Percentiles rank a stretch among this genome's conserved stretches.
Conservation (phyloP, 2,329 filamentous ascomycete genomes). For the Aspergillus sp. region DNA sequence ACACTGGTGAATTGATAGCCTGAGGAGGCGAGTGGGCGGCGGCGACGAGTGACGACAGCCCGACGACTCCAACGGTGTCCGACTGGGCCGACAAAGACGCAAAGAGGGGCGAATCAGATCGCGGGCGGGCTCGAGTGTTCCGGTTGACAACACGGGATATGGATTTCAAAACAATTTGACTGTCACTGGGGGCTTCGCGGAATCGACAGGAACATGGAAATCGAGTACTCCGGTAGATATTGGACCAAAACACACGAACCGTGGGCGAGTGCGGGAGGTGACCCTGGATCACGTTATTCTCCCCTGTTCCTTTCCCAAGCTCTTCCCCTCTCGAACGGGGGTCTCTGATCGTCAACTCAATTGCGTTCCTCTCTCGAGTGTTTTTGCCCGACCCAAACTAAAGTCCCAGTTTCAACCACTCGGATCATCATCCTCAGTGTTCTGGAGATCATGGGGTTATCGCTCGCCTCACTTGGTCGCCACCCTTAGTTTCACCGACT, state of each 20-base stretch:
- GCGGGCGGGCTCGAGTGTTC: neutral
- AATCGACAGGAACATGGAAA: too few relatives aligned
- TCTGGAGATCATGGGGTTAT: constrained; percentile 4
- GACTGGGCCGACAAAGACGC: neutral
- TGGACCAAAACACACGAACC: constrained; percentile 1
- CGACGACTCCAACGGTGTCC: neutral
- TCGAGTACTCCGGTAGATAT: neutral
- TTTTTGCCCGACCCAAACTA: constrained; percentile 4
- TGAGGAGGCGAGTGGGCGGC: neutral
- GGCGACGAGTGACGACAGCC: neutral
- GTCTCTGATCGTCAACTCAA: neutral
- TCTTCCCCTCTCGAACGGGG: neutral
- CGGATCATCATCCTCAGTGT: neutral
- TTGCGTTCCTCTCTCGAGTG: neutral
- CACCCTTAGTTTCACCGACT: neutral
- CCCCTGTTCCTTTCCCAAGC: too few relatives aligned
- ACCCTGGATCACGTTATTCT: neutral
- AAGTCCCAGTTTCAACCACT: neutral
- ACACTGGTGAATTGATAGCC: neutral
- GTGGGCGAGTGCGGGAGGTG: neutral
- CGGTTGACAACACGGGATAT: neutral
- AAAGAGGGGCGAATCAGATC: neutral
- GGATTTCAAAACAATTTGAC: neutral
- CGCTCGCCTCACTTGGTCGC: neutral
- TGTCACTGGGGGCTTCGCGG: neutral